These are phyloP conservation scores for Aspergillus awamori DNA, from an alignment of 2,329 filamentous ascomycete genomes.

Conservation along the genomic window DNA sequence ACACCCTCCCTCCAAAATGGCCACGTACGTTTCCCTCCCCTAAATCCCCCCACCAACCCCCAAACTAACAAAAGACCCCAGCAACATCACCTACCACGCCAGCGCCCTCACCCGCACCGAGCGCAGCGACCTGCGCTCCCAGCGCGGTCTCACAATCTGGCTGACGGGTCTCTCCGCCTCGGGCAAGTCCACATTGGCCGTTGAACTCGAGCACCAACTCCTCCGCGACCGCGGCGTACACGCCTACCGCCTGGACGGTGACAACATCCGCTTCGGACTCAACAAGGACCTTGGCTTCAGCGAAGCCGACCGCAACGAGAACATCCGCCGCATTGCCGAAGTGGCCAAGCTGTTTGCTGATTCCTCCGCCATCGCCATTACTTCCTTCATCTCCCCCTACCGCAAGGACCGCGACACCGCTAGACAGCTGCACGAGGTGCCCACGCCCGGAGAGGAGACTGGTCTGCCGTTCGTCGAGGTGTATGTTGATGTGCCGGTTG, in stretches of 20 bases:
- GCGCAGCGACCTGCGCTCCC: constrained; percentile 62
- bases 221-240: constrained; percentile 71
- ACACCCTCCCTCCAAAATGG: constrained; percentile 32
- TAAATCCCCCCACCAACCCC: not conserved
- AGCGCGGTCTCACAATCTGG: constrained; percentile 94
- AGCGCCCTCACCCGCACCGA: constrained; percentile 46
- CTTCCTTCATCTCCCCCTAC: constrained; percentile 97
- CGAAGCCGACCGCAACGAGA: constrained; percentile 92
- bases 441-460: constrained; percentile 59
- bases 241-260: constrained; percentile 93
- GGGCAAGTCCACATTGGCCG: constrained; percentile 96
- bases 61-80: constrained; percentile 25
- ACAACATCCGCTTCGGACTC: constrained; percentile 96
- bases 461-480: constrained; percentile 90
- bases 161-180: constrained; percentile 95
- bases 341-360: constrained; percentile 97
- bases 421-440: constrained; percentile 73
- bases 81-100: constrained; percentile 53
- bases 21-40: constrained; percentile 35
- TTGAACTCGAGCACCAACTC: constrained; percentile 94
- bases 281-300: constrained; percentile 98
- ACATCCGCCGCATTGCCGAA: constrained; percentile 95
- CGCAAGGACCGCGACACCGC: constrained; percentile 81
- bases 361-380: constrained; percentile 81
- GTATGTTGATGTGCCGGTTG: constrained; percentile 86